Base-by-base conservation (phyloP, 1,139 yeast genomes). In the Yamadazyma dendronema region DNA sequence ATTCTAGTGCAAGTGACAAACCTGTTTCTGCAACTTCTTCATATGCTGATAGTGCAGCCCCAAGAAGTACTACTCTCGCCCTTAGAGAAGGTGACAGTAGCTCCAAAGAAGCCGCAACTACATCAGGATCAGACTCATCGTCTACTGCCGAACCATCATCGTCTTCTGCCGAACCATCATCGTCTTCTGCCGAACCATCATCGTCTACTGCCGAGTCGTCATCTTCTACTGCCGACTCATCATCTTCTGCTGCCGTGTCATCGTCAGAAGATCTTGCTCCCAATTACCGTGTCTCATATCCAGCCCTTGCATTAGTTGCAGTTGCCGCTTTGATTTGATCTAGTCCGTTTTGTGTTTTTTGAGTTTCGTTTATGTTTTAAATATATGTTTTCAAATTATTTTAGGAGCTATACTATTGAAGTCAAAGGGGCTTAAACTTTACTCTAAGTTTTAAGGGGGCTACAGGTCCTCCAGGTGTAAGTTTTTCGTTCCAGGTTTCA, bases 401-500 rank as follows among this genome's bases (percentile, higher is more conserved):
- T 24, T 5, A n/a, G 17, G 8, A 28, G 5, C 30, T 10, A 28
- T 10, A 9, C 11, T 12, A 24, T 12, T n/a, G 8, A 24, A 7
- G 12, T 24, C 27, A 24, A 11, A 11, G 8, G 11, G 11, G 13
- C 12, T n/a, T 24, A 12, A 11, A 24, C 8, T 11, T 24, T 5
- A 24, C 9, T 9, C 9, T 19, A 19, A 19, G 22, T 19, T n/a
- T 24, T 24, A 12, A 5, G 12, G 27, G 27, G 13, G 51, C 32
- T n/a, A 60, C 50, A 11, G 65, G 65, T 2, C 65, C 65, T 8
- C 62, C 60, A 15, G 80, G 75, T 2, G 84, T 78, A 37, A 78
- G 42, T 49, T 56, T 66, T 16, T 75, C 80, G n/a, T 50, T 45
- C 84, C 84, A 78, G 8, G 46, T 45, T 1, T 71, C 63, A 34